These are phyloP conservation scores for Chernovozyma aurita DNA, from an alignment of 1,139 yeast species.

Conservation along the genomic window DNA sequence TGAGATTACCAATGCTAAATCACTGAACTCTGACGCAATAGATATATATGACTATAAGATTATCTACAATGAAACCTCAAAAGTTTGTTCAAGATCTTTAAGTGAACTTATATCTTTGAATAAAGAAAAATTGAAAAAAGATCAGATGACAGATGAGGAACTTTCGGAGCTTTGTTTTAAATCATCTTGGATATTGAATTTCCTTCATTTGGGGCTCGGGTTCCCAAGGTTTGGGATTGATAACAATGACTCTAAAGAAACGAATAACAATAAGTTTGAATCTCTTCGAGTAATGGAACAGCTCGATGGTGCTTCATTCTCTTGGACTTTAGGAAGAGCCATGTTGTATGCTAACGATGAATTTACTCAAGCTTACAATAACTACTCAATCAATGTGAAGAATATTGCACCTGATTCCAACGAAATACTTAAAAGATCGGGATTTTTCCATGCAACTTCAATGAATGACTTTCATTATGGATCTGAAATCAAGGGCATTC, in stretches of 20 bases:
- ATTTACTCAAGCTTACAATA: conserved; percentile 35
- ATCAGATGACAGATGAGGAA: conserved; percentile 33
- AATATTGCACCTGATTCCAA: conserved; percentile 25
- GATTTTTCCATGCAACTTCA: conserved; percentile 49
- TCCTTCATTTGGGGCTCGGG: conserved; percentile 70
- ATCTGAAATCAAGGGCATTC: conserved; percentile 45
- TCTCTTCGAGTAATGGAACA: conserved; percentile 60
- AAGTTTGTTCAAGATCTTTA: conserved; percentile 41
- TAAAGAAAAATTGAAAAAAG: conserved; percentile 20
- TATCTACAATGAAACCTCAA: conserved; percentile 41
- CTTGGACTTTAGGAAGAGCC: conserved; percentile 87
- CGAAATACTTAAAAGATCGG: conserved; percentile 20
- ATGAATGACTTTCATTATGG: conserved; percentile 47
- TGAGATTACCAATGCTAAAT: conserved; percentile 9
- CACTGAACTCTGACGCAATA: conserved; percentile 1
- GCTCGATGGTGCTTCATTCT: conserved; percentile 60
- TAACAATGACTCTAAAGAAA: conserved; percentile 2
- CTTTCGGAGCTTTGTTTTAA: conserved; percentile 57
- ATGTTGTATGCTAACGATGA: conserved; percentile 55
- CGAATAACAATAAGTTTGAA: conserved; percentile 21
- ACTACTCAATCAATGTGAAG: conserved; percentile 17
- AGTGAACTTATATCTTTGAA: conserved; percentile 40
- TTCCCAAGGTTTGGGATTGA: conserved; percentile 58
- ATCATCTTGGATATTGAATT: conserved; percentile 67
- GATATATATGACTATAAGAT: conserved; percentile 30